phyloP scores from a whole-genome alignment of 306 rosid genomes.

The Inga leiocalycina region DNA sequence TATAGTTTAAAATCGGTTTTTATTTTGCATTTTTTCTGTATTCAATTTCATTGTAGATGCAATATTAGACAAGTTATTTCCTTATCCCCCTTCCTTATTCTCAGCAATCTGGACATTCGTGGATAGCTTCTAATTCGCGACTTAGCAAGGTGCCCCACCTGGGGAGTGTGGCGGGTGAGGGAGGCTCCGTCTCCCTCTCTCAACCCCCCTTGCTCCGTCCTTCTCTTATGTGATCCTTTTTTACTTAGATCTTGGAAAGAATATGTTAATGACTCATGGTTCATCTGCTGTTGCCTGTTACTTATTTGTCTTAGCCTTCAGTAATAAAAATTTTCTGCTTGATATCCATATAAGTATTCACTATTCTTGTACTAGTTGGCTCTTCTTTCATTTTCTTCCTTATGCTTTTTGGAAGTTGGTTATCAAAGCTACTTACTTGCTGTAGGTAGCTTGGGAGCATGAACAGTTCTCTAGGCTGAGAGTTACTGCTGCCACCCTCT shows the following conservation, averaged over 20 bases:
- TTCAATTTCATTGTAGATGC: constrained; percentile 19
- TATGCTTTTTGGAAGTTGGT: constrained; percentile 33
- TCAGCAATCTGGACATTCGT: constrained; percentile 10
- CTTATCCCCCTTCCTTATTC: background rate
- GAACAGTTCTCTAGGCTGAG: constrained; percentile 97
- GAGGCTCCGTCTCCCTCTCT: background rate
- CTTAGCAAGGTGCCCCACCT: background rate
- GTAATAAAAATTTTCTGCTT: constrained; percentile 21
- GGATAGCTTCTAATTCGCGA: background rate
- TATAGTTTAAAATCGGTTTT: constrained; percentile 13
- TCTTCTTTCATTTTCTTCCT: constrained; percentile 14
- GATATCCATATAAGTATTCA: constrained; percentile 8
- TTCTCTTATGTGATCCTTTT: constrained; percentile 22
- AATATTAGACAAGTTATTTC: background rate
- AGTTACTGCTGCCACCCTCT: constrained; percentile 96
- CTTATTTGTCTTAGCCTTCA: background rate
- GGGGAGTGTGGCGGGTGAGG: background rate
- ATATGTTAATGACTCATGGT: constrained; percentile 7
- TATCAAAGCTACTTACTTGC: constrained; percentile 48
- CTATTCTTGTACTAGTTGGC: constrained; percentile 2
- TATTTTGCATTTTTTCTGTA: constrained; percentile 2
- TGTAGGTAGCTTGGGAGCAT: constrained; percentile 99
- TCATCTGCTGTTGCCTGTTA: background rate
- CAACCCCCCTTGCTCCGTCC: background rate
- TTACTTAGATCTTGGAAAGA: constrained; percentile 25